Evolutionary conservation across 208 protist genomes (phyloP).

Genomic region (Trypanosomatidae sp.): DNA sequence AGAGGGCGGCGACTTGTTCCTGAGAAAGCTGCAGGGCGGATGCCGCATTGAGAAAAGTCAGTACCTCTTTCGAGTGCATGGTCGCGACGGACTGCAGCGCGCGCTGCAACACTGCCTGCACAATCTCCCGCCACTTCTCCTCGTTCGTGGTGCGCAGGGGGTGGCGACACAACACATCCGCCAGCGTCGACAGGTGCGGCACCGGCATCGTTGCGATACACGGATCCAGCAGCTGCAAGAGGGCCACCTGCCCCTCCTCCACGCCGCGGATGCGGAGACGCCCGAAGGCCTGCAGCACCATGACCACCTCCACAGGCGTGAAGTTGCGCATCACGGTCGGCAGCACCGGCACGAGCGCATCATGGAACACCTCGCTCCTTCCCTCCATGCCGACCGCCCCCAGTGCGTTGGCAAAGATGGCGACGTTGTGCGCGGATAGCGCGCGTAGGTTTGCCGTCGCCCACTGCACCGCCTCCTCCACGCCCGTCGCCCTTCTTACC

Average conservation of each 20-base stretch:
- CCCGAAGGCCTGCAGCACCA: slow-evolving; percentile 81
- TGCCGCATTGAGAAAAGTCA: slow-evolving; percentile 48
- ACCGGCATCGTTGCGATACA: slow-evolving; percentile 64
- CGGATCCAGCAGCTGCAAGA: slow-evolving; percentile 49
- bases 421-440: slow-evolving; percentile 75
- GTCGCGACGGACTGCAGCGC: slow-evolving; percentile 36
- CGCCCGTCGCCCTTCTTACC: slow-evolving; percentile 25
- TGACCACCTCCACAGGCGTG: slow-evolving; percentile 79
- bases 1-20: slow-evolving; percentile 43
- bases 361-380: slow-evolving; percentile 37
- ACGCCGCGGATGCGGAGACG: slow-evolving; percentile 43
- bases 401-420: slow-evolving; percentile 78
- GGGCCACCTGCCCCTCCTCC: slow-evolving; percentile 36
- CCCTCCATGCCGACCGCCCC: slow-evolving; percentile 38
- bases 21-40: slow-evolving; percentile 34
- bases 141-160: slow-evolving; percentile 35
- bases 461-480: slow-evolving; percentile 66
- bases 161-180: slow-evolving; percentile 39
- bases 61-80: slow-evolving; percentile 74
- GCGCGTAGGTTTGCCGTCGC: slow-evolving; percentile 54
- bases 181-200: slow-evolving; percentile 71
- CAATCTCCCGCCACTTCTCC: slow-evolving; percentile 39
- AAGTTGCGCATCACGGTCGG: slow-evolving; percentile 54
- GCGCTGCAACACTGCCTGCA: slow-evolving; percentile 29
- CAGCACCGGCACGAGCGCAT: slow-evolving; percentile 47